Evolutionary conservation across 441 rosid genomes (phyloP), one percentile per base, ranked within the genome.

Genomic region (Bruguiera hainesii): DNA sequence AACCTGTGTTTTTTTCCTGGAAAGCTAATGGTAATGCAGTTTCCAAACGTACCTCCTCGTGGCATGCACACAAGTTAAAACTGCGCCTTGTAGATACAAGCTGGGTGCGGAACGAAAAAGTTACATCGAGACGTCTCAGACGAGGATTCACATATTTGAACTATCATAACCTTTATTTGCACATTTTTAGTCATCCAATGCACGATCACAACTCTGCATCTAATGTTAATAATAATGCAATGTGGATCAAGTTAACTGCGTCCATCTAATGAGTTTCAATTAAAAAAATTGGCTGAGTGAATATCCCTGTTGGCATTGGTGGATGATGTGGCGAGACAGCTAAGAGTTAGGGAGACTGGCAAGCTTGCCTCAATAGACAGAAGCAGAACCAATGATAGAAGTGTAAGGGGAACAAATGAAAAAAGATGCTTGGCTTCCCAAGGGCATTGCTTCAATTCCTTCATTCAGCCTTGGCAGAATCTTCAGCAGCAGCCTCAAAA

Each of bases 351-450:
- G 67, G 78, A 66, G 67, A 63, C 67, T 67, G 48, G 59, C 78
- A 75, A 68, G 64, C 73, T 58, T 50, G 57, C 68, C 63, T 56
- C 71, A 48, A 67, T 33, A 71, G 78, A 82, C 75, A 75, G 81
- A 75, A 79, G 78, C 78, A 71, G 51, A 71, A 77, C 63, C 71
- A 72, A 78, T 80, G 82, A 75, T 71, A 75, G 78, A 76, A 74
- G 70, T 74, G 81, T 65, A 51, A 68, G 78, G 83, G 78, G 75
- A 80, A 79, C 74, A 72, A 72, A 39, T 66, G 76, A 76, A 80
- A 80, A 85, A 80, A 83, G 89, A 90, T 82, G 74, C 89, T 84
- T 85, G 88, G 80, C 93, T 88, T 87, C 87, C 73, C 75, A 82
- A 83, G 76, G 87, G 81, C 76, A 73, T 70, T 81, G 78, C 79